phyloP scores from a whole-genome alignment of 176 grass and related monocot genomes.

The Elaeis guineensis region DNA sequence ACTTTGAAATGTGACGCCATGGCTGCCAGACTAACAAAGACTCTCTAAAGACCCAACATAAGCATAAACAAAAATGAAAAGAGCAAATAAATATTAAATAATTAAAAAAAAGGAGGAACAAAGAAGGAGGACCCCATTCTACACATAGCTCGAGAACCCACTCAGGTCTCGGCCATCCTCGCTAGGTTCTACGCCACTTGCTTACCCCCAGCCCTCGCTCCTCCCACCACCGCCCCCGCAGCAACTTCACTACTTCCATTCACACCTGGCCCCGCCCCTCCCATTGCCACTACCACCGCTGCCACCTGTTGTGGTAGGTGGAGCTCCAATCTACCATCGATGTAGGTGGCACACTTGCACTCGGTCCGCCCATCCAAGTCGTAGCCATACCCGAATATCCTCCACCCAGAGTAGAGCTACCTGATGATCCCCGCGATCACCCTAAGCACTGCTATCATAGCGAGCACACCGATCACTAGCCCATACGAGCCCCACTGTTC shows the following conservation, averaged over 20 bases:
- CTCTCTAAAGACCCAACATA: too few relatives aligned
- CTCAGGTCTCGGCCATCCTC: too few relatives aligned
- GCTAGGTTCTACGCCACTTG: too few relatives aligned
- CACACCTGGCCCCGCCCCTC: neutral
- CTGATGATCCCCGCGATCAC: conserved; percentile 33
- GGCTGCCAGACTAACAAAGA: too few relatives aligned
- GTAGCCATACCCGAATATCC: conserved; percentile 19
- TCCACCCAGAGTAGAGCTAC: conserved; percentile 46
- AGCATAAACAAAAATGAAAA: too few relatives aligned
- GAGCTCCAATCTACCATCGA: conserved; percentile 13
- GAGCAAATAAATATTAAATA: too few relatives aligned
- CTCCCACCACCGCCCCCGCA: neutral
- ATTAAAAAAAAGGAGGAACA: too few relatives aligned
- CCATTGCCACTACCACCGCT: neutral
- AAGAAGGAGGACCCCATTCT: too few relatives aligned
- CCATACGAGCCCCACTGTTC: conserved; percentile 32
- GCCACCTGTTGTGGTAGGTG: neutral
- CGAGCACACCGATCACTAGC: conserved; percentile 17
- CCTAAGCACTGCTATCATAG: neutral
- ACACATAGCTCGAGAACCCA: too few relatives aligned
- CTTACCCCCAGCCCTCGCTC: neutral
- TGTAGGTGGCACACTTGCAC: conserved; percentile 48
- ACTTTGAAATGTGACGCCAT: too few relatives aligned
- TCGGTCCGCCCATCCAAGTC: conserved; percentile 56
- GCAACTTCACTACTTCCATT: neutral